These are phyloP conservation scores for Penicillium sp. DNA, from an alignment of 2,329 filamentous ascomycete genomes.

Conservation along the genomic window DNA sequence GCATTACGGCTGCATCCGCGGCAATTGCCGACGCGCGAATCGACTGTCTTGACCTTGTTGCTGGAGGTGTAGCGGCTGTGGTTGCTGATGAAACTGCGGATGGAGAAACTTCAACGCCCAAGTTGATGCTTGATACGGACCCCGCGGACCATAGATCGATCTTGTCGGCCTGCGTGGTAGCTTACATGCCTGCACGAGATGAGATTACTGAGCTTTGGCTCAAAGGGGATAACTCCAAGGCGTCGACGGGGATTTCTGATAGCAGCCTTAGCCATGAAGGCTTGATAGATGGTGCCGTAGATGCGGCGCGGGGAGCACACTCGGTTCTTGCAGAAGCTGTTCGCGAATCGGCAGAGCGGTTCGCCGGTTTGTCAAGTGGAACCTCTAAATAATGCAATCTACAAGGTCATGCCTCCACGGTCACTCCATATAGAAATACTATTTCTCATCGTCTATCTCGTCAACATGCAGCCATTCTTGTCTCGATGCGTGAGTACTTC, in stretches of 20 bases:
- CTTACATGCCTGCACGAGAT: slow-evolving; percentile 82
- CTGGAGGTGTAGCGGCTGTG: slow-evolving; percentile 85
- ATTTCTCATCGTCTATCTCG: neutral
- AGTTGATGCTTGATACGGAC: slow-evolving; percentile 75
- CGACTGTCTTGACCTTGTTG: slow-evolving; percentile 89
- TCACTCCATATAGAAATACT: neutral
- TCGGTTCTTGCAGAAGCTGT: slow-evolving; percentile 66
- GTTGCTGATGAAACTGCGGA: slow-evolving; percentile 52
- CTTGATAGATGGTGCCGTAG: slow-evolving; percentile 67
- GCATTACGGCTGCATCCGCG: slow-evolving; percentile 90
- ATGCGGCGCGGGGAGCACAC: slow-evolving; percentile 64
- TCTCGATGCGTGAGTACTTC: too few species aligned
- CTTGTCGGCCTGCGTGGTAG: slow-evolving; percentile 84
- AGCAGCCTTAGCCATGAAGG: slow-evolving; percentile 51
- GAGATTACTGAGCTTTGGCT: slow-evolving; percentile 96
- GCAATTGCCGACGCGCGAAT: slow-evolving; percentile 94
- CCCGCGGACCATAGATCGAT: slow-evolving; percentile 79
- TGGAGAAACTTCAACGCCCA: slow-evolving; percentile 30
- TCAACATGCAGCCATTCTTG: neutral
- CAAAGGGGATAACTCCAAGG: slow-evolving; percentile 68
- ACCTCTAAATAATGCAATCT: slow-evolving; percentile 13
- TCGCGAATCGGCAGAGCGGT: slow-evolving; percentile 59
- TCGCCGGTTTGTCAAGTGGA: slow-evolving; percentile 30
- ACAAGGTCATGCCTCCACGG: neutral
- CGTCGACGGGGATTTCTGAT: slow-evolving; percentile 38